These are phyloP conservation scores for Neurospora cerealis DNA, from an alignment of 495 filamentous ascomycete species.

Conservation along the genomic window DNA sequence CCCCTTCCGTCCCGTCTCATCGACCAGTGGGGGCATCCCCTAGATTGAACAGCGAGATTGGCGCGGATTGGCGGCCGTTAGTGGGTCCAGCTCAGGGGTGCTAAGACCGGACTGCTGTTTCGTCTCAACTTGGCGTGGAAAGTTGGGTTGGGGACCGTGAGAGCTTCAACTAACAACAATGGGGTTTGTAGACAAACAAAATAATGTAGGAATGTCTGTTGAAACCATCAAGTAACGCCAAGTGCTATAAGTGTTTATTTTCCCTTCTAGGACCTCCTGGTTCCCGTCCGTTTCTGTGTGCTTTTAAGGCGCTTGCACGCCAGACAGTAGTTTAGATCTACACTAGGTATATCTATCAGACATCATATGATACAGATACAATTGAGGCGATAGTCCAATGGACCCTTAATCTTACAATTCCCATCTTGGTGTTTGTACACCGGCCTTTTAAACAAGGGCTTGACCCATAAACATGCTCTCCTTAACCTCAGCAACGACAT, in stretches of 20 bases:
- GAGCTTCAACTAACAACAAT: not conserved
- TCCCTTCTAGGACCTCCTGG: not conserved
- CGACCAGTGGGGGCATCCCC: not conserved
- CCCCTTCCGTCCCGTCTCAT: not conserved
- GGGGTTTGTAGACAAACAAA: too few species aligned
- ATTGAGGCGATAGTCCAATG: not conserved
- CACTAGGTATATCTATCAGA: not conserved
- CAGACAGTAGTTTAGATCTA: not conserved
- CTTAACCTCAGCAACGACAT: constrained; percentile 84
- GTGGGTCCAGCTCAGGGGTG: not conserved
- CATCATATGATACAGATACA: not conserved
- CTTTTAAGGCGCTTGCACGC: not conserved
- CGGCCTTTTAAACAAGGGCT: constrained; percentile 56
- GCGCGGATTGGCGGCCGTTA: not conserved
- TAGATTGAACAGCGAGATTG: not conserved
- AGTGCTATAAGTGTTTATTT: not conserved
- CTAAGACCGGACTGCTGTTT: not conserved
- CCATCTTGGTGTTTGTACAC: not conserved
- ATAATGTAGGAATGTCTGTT: too few species aligned
- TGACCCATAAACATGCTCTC: constrained; percentile 90
- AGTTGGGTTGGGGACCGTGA: not conserved
- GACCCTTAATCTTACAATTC: not conserved
- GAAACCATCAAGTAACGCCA: not conserved
- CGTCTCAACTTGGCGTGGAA: not conserved
- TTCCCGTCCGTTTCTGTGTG: not conserved